phyloP scores from a whole-genome alignment of 805 yeast genomes.

The Zygotorulaspora danielsina region DNA sequence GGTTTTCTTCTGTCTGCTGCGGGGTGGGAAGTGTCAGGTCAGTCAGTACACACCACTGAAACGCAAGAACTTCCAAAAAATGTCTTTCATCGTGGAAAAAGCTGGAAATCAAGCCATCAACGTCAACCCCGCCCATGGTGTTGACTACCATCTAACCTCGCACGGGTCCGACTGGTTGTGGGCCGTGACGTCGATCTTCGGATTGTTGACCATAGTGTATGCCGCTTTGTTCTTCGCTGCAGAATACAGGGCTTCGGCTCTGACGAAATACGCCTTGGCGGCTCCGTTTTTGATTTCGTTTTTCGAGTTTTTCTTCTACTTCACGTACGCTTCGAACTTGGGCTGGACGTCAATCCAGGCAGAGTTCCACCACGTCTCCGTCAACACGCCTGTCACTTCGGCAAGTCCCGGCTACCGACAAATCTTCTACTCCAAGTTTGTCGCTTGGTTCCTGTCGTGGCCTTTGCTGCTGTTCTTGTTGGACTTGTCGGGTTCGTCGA shows the following conservation, averaged over 20 bases:
- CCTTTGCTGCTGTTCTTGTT: constrained; percentile 38
- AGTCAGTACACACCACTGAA: too few species aligned
- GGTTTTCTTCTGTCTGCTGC: too few species aligned
- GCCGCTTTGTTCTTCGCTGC: constrained; percentile 15
- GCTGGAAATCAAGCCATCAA: constrained; percentile 39
- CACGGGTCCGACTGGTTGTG: constrained; percentile 68
- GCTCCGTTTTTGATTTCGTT: constrained; percentile 37
- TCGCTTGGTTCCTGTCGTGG: constrained; percentile 47
- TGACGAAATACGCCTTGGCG: constrained; percentile 19
- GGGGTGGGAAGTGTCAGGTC: too few species aligned
- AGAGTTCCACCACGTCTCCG: constrained; percentile 40
- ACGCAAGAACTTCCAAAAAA: too few species aligned
- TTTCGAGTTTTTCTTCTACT: constrained; percentile 40
- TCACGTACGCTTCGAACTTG: constrained; percentile 44
- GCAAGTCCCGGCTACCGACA: constrained; percentile 37
- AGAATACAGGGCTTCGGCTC: constrained; percentile 12
- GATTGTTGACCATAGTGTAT: constrained; percentile 11
- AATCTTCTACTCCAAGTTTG: constrained; percentile 42
- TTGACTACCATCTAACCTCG: constrained; percentile 49
- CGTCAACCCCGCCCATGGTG: constrained; percentile 42
- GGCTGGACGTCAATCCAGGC: constrained; percentile 42
- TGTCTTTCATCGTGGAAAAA: too few species aligned
- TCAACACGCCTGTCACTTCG: constrained; percentile 20
- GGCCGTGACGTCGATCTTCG: constrained; percentile 48
- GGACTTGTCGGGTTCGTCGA: constrained; percentile 18